phyloP scores from a whole-genome alignment of 1,284 basidiomycete genomes.

The Ceratobasidium sp. region DNA sequence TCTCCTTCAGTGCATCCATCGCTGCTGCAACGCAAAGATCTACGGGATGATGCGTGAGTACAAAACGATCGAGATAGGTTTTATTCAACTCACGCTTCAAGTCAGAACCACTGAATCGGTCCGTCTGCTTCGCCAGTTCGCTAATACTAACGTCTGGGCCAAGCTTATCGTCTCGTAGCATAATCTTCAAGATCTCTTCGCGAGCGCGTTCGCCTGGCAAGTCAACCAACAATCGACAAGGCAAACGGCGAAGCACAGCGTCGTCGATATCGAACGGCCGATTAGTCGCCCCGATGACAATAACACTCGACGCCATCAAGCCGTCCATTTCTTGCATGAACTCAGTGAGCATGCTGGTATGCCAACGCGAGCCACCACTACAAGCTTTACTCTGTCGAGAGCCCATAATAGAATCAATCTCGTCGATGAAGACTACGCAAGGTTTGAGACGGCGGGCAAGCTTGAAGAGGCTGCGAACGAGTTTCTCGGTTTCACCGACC shows the following conservation, averaged over 20 bases:
- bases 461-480: slow-evolving; percentile 83
- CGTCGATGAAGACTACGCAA: slow-evolving; percentile 44
- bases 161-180: slow-evolving; percentile 74
- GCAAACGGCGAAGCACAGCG: slow-evolving; percentile 41
- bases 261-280: slow-evolving; percentile 43
- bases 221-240: slow-evolving; percentile 43
- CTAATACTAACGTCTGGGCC: slow-evolving; percentile 75
- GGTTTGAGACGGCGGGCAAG: slow-evolving; percentile 34
- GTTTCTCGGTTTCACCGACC: slow-evolving; percentile 94
- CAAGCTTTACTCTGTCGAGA: neutral
- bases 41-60: slow-evolving; percentile 56
- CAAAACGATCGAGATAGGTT: neutral
- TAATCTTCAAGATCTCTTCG: slow-evolving; percentile 32
- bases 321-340: slow-evolving; percentile 46
- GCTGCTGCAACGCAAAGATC: slow-evolving; percentile 92
- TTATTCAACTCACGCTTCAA: slow-evolving; percentile 78
- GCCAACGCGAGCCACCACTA: neutral
- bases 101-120: slow-evolving; percentile 92
- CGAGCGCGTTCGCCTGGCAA: slow-evolving; percentile 31
- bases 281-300: slow-evolving; percentile 43
- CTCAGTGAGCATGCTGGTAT: slow-evolving; percentile 95
- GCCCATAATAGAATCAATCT: slow-evolving; percentile 42
- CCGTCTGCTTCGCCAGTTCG: slow-evolving; percentile 77
- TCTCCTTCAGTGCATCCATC: slow-evolving; percentile 88
- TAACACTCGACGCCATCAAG: slow-evolving; percentile 22